Evolutionary conservation across 2,329 filamentous ascomycete species (phyloP).

Genomic region (Trichoderma gracile): DNA sequence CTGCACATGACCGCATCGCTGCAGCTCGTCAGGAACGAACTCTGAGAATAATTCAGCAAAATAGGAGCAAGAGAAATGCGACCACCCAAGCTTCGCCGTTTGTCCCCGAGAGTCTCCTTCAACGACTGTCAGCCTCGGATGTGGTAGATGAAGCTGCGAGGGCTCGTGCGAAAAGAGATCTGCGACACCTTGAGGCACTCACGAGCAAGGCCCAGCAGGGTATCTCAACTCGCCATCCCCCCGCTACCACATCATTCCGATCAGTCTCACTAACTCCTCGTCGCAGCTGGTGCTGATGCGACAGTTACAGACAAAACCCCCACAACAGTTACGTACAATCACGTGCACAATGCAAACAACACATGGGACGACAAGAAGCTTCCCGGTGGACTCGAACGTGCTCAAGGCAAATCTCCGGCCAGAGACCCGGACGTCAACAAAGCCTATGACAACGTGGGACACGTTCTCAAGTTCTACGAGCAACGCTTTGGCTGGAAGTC

Average conservation of each 20-base stretch:
- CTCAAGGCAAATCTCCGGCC: conserved; percentile 44
- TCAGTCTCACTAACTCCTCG: not conserved
- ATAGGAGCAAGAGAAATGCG: not conserved
- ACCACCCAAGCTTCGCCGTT: not conserved
- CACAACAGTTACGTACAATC: not conserved
- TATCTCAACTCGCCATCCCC: not conserved
- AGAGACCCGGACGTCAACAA: conserved; percentile 50
- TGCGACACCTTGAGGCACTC: not conserved
- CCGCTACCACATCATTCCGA: too few species aligned
- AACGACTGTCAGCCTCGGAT: not conserved
- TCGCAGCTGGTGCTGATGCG: not conserved
- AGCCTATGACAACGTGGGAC: conserved; percentile 52
- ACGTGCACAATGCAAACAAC: conserved; percentile 48
- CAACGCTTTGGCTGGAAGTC: conserved; percentile 52
- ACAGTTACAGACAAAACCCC: not conserved
- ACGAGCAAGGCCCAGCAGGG: not conserved
- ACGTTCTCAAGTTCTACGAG: conserved; percentile 52
- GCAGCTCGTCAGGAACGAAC: not conserved
- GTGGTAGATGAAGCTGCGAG: not conserved
- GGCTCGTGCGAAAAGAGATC: not conserved
- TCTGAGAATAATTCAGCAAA: not conserved
- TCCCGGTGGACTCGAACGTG: conserved; percentile 46
- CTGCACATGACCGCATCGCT: not conserved
- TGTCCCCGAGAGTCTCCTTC: not conserved
- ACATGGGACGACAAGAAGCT: conserved; percentile 40